Base-by-base conservation (phyloP, 2,329 filamentous ascomycete species). In the Paecilomyces dactylethromorphus region DNA sequence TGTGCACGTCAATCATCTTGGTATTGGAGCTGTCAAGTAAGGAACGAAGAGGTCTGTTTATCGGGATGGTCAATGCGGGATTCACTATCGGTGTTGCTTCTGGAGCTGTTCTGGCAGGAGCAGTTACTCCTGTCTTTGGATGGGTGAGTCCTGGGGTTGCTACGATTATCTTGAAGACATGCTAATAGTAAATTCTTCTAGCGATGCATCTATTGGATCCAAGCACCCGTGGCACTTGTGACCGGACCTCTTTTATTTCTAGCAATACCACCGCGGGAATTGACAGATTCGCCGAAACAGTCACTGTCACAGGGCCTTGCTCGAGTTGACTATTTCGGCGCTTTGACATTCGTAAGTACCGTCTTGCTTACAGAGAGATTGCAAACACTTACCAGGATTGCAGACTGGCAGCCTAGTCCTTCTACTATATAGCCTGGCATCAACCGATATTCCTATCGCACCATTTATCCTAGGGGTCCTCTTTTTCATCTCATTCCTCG, bases 271-370 rank as follows among this genome's bases (percentile, higher is more conserved):
- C 72, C 56, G 59, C 68, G 58, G 70, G 76, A 59, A 58, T 69
- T 56, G 75, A 75, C 55, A 69, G 71, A n/a, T 75, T 76, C 62
- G 68, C 70, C 59, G 70, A 63, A 57, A 63, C 57, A 60, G 74
- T 74, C 53, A 76, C 80, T 39, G 65, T 81, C 39, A 59, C 72
- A 55, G 68, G 89, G 87, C 66, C 76, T 93, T 11, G 81, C 80
- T 3, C 77, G 79, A 1, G 84, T 95, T 58, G 91, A 95, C 72
- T 94, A 93, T 65, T 78, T 86, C 0, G 91, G 91, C 3, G 88
- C 89, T 6, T 39, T 84, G 0, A 78, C 86, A n/a, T 73, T 92
- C 63, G 85, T 88, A 75, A 69, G 81, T 45, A n/a, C 58, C 2
- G 18, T n/a, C 3, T 15, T 24, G 15, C 15, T 45, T 29, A 26